Base-by-base conservation (phyloP, 2,329 filamentous ascomycete species). In the Penicillium freii region DNA sequence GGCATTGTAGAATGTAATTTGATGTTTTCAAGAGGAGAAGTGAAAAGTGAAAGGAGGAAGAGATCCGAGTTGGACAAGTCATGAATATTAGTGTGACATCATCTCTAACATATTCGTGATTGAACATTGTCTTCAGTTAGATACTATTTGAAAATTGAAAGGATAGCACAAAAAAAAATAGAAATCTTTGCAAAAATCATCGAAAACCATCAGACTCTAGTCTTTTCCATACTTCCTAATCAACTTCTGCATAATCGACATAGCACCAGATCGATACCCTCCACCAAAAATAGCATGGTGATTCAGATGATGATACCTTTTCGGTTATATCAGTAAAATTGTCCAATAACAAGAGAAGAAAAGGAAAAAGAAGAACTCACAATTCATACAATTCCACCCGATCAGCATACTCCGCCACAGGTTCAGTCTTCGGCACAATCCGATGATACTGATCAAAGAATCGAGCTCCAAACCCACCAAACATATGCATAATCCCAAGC, bases 401-500 rank as follows among this genome's bases (percentile, higher is more conserved):
- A 74, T 97, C 92, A n/a, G 89, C 86, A 79, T 90, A 96, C 78
- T 97, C 92, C 11, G 83, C 85, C 11, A 80, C 82, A 0, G 92
- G 92, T 71, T 96, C 90, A 9, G 88, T 87, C 77, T 89, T 95
- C 0, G 89, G 88, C 46, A 92, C 86, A 25, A 91, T 69, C 39
- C 78, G 73, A 71, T 90, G 84, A 71, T 97, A 97, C 70, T 94
- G 90, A 33, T 81, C 81, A 80, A 89, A 86, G 67, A 96, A 96
- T 1, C 69, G 73, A 0, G 73, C 67, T 0, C 86, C 86, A 73
- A 95, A 96, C 0, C 93, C 93, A 0, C 92, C 92, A 81, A 97
- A 97, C 92, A 97, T 96, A 51, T 83, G 84, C 92, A 97, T 97
- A 64, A 96, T 96, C 0, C 93, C 93, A 51, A 96, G 78, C 65